Evolutionary conservation across 2,329 filamentous ascomycete species (phyloP).

Genomic region (Dactylellina haptotyla): DNA sequence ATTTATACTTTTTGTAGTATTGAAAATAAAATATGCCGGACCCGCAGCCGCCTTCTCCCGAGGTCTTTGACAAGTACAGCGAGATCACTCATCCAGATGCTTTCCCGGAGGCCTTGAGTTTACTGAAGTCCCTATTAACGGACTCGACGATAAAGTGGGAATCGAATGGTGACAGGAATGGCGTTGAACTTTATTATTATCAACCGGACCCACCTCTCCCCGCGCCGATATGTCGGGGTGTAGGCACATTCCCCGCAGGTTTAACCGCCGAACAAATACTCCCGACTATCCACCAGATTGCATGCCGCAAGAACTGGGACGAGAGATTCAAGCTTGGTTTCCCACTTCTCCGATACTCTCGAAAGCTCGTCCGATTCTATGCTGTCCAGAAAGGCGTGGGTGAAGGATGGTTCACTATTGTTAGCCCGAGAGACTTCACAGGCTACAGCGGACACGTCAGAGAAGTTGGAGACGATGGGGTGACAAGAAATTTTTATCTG

Average conservation of each 20-base stretch:
- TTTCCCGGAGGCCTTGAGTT: slow-evolving; percentile 30
- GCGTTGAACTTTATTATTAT: slow-evolving; percentile 28
- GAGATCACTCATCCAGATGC: slow-evolving; percentile 28
- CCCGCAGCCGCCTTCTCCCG: slow-evolving; percentile 16
- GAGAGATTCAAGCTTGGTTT: slow-evolving; percentile 40
- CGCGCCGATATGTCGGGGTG: slow-evolving; percentile 33
- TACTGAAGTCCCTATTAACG: slow-evolving; percentile 34
- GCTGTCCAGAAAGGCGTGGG: slow-evolving; percentile 49
- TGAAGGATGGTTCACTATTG: slow-evolving; percentile 42
- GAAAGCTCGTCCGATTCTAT: slow-evolving; percentile 43
- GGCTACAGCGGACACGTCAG: slow-evolving; percentile 48
- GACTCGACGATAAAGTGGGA: slow-evolving; percentile 34
- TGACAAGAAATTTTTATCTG: slow-evolving; percentile 45
- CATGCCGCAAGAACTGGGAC: slow-evolving; percentile 43
- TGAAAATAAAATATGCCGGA: slow-evolving; percentile 26
- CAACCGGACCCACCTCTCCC: slow-evolving; percentile 42
- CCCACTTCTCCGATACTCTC: slow-evolving; percentile 29
- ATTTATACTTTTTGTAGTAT: not conserved
- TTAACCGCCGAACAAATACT: slow-evolving; percentile 46
- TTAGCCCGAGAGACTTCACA: slow-evolving; percentile 48
- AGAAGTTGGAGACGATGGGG: slow-evolving; percentile 46
- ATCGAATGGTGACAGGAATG: slow-evolving; percentile 36
- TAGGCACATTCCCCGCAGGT: slow-evolving; percentile 23
- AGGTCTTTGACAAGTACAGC: slow-evolving; percentile 30
- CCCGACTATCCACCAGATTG: slow-evolving; percentile 31